phyloP scores from a whole-genome alignment of 2,329 filamentous ascomycete genomes.

The Podosphaera fusca region DNA sequence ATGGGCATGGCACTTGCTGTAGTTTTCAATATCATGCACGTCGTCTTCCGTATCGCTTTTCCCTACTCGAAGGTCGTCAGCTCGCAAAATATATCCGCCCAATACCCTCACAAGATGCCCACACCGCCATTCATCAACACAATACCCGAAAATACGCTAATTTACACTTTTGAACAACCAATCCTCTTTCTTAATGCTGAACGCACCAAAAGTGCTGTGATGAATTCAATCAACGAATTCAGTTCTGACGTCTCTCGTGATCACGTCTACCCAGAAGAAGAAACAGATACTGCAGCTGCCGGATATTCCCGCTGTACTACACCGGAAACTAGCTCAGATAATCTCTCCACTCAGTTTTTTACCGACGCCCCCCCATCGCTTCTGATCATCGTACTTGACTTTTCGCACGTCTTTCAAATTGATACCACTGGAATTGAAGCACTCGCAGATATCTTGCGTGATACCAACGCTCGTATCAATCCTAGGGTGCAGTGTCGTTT shows the following conservation, averaged over 20 bases:
- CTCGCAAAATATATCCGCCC: background rate
- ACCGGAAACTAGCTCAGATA: background rate
- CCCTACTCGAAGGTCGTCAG: background rate
- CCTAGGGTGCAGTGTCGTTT: constrained; percentile 4
- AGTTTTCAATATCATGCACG: constrained; percentile 4
- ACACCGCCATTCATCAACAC: background rate
- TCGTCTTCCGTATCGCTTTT: constrained; percentile 4
- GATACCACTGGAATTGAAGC: constrained; percentile 5
- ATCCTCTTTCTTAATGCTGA: constrained; percentile 6
- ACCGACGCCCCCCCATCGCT: background rate
- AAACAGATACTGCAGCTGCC: background rate
- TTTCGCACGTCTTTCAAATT: constrained; percentile 3
- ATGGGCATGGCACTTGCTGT: constrained; percentile 20
- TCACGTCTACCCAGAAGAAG: background rate
- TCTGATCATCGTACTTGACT: constrained; percentile 3
- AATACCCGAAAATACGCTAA: background rate
- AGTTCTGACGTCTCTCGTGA: background rate
- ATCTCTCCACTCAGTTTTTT: background rate
- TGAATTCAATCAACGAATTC: background rate
- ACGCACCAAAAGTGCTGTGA: constrained; percentile 1
- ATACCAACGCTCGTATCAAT: constrained; percentile 2
- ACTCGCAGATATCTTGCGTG: constrained; percentile 3
- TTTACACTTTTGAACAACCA: constrained; percentile 1
- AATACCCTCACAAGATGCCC: background rate
- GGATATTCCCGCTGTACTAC: background rate